Percentiles rank a stretch among this genome's conserved stretches.
phyloP scores from a whole-genome alignment of 148 eudicot genomes.

The Simmondsia chinensis region DNA sequence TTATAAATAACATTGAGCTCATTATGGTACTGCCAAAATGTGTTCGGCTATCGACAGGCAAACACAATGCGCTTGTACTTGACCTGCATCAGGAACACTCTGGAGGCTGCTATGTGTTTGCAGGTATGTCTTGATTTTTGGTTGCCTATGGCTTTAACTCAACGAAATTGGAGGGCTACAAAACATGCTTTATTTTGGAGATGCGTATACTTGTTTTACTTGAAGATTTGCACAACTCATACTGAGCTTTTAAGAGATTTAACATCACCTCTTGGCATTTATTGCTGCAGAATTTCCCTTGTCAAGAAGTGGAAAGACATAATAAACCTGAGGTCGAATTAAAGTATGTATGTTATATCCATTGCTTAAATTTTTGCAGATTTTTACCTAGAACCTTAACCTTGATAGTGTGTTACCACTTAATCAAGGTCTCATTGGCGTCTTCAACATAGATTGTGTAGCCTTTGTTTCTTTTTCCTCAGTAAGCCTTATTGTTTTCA shows the following conservation, averaged over 20 bases:
- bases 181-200: not conserved
- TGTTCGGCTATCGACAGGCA: slow-evolving; percentile 36
- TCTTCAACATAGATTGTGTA: no score
- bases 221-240: not conserved
- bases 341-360: slow-evolving; percentile 39
- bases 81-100: slow-evolving; percentile 87
- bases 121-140: slow-evolving; percentile 39
- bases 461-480: no score
- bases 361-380: not conserved
- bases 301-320: slow-evolving; percentile 98
- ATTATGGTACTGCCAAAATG: not conserved
- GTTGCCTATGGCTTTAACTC: not conserved
- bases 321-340: slow-evolving; percentile 97
- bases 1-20: no score
- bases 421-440: no score
- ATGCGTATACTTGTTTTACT: not conserved
- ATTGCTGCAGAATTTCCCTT: slow-evolving; percentile 86
- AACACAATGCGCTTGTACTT: slow-evolving; percentile 60
- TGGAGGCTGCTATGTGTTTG: slow-evolving; percentile 87
- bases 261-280: slow-evolving; percentile 2
- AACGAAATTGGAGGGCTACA: not conserved
- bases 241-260: not conserved
- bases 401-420: no score
- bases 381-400: no score
- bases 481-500: no score